A percentile compares a stretch with the other conserved stretches of the same genome.
Conservation (phyloP, 1,139 yeast genomes). For the Saccharomyces hybrid region DNA sequence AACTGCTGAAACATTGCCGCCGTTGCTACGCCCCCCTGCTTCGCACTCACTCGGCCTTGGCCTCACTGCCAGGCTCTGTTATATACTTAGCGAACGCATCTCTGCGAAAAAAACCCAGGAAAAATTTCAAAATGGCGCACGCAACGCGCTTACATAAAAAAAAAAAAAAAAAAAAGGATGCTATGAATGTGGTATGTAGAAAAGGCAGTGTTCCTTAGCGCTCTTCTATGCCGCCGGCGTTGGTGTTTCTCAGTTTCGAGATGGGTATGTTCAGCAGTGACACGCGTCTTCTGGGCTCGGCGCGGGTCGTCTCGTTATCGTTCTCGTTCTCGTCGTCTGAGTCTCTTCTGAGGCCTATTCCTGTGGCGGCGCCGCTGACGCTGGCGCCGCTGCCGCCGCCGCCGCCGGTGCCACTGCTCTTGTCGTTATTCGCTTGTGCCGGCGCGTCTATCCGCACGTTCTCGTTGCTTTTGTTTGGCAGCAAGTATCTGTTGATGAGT, state of each 20-base stretch:
- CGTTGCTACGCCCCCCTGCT: not conserved
- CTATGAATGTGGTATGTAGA: not conserved
- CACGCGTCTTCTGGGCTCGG: slow-evolving; percentile 9
- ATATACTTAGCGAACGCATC: not conserved
- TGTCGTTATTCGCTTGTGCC: too few relatives aligned
- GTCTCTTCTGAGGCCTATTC: not conserved
- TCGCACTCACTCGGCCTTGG: too few relatives aligned
- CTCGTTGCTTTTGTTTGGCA: not conserved
- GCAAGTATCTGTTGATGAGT: slow-evolving; percentile 1
- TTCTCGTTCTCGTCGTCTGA: not conserved
- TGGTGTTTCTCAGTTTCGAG: slow-evolving; percentile 12
- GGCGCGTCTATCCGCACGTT: not conserved
- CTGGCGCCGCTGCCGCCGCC: not conserved
- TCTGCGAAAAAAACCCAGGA: slow-evolving; percentile 3
- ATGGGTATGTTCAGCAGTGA: slow-evolving; percentile 20
- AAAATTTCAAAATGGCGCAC: not conserved
- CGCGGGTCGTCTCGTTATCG: too few relatives aligned
- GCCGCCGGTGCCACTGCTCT: too few relatives aligned
- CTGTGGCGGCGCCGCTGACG: not conserved
- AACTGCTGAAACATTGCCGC: not conserved
- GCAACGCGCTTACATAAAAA: not conserved
- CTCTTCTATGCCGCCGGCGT: too few relatives aligned
- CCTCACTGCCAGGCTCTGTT: not conserved
- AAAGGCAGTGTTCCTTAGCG: too few relatives aligned
- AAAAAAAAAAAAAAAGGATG: not conserved